These are phyloP conservation scores for Coniella vitis DNA, from an alignment of 2,329 filamentous ascomycete species.

Conservation along the genomic window DNA sequence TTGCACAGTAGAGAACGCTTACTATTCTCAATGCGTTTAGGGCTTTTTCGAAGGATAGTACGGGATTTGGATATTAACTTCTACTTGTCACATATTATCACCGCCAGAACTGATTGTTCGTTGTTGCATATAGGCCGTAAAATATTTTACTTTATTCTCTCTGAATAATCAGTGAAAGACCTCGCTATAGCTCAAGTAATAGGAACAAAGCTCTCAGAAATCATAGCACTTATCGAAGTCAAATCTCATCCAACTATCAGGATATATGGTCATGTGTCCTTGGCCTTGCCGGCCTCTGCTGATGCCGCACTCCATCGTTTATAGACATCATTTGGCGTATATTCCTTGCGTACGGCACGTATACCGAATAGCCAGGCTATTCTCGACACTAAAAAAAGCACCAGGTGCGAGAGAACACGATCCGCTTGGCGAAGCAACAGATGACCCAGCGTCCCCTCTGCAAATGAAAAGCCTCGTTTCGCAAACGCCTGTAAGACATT, in stretches of 20 bases:
- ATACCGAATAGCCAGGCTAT: constrained; percentile 10
- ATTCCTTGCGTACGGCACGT: constrained; percentile 10
- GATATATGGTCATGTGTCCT: not conserved
- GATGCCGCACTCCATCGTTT: not conserved
- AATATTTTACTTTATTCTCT: too few relatives aligned
- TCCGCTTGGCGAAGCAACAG: constrained; percentile 6
- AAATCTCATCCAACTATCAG: too few relatives aligned
- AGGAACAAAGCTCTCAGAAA: too few relatives aligned
- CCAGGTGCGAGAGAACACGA: constrained; percentile 1
- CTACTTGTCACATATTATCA: not conserved
- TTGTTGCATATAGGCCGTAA: not conserved
- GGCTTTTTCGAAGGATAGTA: not conserved
- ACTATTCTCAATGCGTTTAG: constrained; percentile 29
- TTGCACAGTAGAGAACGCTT: constrained; percentile 27
- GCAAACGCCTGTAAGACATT: constrained; percentile 22
- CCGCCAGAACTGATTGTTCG: not conserved
- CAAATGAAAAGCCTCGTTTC: constrained; percentile 17
- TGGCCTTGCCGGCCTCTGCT: not conserved
- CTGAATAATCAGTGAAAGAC: too few relatives aligned
- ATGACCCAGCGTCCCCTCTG: constrained; percentile 15
- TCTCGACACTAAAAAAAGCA: constrained; percentile 3
- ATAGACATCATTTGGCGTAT: constrained; percentile 6
- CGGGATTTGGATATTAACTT: not conserved
- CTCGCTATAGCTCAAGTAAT: too few relatives aligned
- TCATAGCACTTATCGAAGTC: too few relatives aligned